Base-by-base conservation (phyloP, 2,329 filamentous ascomycete species). In the Chaetothyriales sp. region DNA sequence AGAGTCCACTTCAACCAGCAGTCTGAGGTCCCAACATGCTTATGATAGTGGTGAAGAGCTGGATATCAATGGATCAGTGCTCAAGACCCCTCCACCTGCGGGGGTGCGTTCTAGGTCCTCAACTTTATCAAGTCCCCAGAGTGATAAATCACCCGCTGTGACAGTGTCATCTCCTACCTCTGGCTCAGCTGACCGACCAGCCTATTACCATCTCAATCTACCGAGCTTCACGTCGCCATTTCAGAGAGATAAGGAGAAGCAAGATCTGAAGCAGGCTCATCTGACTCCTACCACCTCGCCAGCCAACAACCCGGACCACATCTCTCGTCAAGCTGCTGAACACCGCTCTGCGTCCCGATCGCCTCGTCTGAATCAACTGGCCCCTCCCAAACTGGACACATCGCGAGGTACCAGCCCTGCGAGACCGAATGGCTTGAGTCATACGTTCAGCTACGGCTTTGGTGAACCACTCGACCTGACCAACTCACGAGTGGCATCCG, bases 211-310 rank as follows among this genome's bases (percentile, higher is more conserved):
- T 33, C 66, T 65, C 44, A 71, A 71, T 54, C 65, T 79, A 25
- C 76, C 77, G 10, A 69, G 65, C 10, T 78, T 80, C 61, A 74
- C 68, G 18, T 75, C 75, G 1, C 69, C 73, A 1, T 65, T 69
- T 47, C 69, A 69, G 48, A 64, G 64, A 18, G 66, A 71, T 51
- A 66, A 63, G 19, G 59, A 64, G 37, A 54, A 51, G 55, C 64
- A 58, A 54, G 66, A 70, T 13, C 59, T 52, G 40, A 63, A 47
- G 57, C 64, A 49, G 53, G 62, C 48, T 55, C 57, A 44, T 54
- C 63, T 48, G 58, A 62, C 49, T 19, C 48, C 53, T 44, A 54
- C 28, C 44, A 52, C 29, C 48, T 51, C 10, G 54, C 51, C 51
- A 20, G 44, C 54, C 13, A 44, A 49, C 13, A 44, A 49, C n/a